Percentiles rank a stretch among this genome's conserved stretches.
These are phyloP conservation scores for Spirogloea muscicola DNA, from an alignment of 139 green algal species.

Conservation along the genomic window DNA sequence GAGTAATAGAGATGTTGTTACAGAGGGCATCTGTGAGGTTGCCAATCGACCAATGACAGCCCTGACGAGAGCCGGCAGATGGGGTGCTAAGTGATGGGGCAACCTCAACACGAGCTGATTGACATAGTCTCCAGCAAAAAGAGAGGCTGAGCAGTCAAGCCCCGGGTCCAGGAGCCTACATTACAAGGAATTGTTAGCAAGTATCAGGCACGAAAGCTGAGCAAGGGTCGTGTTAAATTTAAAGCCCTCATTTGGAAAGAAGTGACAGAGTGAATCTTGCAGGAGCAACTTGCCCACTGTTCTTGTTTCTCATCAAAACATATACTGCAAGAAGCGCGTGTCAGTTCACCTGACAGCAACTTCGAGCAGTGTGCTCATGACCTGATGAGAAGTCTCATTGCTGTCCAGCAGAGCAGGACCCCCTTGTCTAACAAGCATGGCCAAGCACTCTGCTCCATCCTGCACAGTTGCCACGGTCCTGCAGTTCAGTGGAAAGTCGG, in stretches of 20 bases:
- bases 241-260: too few relatives aligned
- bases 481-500: too few relatives aligned
- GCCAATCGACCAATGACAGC: conserved; percentile 25
- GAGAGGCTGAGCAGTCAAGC: conserved; percentile 47
- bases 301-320: too few relatives aligned
- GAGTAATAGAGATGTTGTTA: conserved; percentile 39
- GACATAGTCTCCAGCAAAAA: conserved; percentile 49
- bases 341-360: conserved; percentile 1
- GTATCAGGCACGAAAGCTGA: too few relatives aligned
- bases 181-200: too few relatives aligned
- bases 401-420: conserved; percentile 5
- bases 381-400: neutral
- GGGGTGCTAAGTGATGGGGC: conserved; percentile 34
- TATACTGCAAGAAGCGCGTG: too few relatives aligned
- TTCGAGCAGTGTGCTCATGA: conserved; percentile 25
- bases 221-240: too few relatives aligned
- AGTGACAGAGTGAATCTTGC: too few relatives aligned
- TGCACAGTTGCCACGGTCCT: too few relatives aligned
- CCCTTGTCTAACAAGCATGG: conserved; percentile 2
- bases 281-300: too few relatives aligned
- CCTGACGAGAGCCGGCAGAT: conserved; percentile 48
- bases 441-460: conserved; percentile 47
- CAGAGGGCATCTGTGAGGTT: neutral
- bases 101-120: conserved; percentile 51
- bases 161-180: conserved; percentile 46